A percentile compares a stretch with the other conserved stretches of the same genome.
Evolutionary conservation across 129 eudicot species (phyloP).

Genomic region (Ambrosia artemisiifolia): DNA sequence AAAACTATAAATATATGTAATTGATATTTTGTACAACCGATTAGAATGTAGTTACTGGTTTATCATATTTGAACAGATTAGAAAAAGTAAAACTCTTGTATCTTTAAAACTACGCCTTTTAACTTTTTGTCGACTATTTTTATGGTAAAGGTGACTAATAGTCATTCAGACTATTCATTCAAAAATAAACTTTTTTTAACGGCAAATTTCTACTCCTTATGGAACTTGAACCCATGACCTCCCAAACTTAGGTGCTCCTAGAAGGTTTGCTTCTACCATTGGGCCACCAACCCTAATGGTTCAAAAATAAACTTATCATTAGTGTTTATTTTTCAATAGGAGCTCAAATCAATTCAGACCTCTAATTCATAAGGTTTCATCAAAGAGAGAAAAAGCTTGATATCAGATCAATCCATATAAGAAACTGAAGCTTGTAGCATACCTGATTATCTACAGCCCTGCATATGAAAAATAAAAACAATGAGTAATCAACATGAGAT

Average conservation of each 20-base stretch:
- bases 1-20: neutral
- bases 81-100: neutral
- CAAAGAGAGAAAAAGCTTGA: neutral
- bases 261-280: too few relatives aligned
- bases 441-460: slow-evolving; percentile 96
- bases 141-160: neutral
- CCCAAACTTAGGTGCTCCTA: too few relatives aligned
- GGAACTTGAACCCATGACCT: too few relatives aligned
- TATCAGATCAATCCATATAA: neutral
- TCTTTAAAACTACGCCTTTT: neutral
- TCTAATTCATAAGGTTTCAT: neutral
- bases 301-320: too few relatives aligned
- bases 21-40: too few relatives aligned
- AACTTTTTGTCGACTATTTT: neutral
- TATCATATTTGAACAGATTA: neutral
- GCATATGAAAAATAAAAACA: slow-evolving; percentile 20
- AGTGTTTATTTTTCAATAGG: neutral
- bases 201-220: too few relatives aligned
- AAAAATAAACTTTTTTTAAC: too few relatives aligned
- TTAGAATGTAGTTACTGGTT: neutral
- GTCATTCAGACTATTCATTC: neutral
- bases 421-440: slow-evolving; percentile 17
- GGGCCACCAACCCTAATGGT: too few relatives aligned
- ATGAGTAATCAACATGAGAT: neutral
- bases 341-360: slow-evolving; percentile 3